phyloP scores from a whole-genome alignment of 208 protist species.

The Leishmania braziliensis region DNA sequence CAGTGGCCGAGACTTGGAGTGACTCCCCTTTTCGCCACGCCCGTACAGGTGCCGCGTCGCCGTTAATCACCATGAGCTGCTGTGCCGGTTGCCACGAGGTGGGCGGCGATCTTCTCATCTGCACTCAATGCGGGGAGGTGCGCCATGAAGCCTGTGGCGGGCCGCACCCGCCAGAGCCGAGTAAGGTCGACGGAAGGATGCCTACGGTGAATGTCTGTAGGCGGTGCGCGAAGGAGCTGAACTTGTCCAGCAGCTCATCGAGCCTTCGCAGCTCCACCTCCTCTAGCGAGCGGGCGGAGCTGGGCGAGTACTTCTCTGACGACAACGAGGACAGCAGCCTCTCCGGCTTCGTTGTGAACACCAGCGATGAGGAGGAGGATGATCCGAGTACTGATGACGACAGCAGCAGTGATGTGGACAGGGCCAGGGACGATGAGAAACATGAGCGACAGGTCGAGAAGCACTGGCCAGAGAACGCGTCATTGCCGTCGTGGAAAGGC shows the following conservation, averaged over 20 bases:
- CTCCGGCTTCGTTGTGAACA: constrained; percentile 63
- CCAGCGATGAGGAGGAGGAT: constrained; percentile 53
- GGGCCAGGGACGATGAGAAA: not conserved
- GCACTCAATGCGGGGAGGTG: constrained; percentile 53
- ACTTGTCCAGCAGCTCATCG: constrained; percentile 37
- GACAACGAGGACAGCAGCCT: constrained; percentile 50
- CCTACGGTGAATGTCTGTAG: constrained; percentile 17
- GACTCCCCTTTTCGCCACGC: not conserved
- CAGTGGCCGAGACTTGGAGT: not conserved
- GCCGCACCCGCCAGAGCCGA: constrained; percentile 45
- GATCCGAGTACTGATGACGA: constrained; percentile 7
- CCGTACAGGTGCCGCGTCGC: not conserved
- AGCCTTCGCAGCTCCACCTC: constrained; percentile 70
- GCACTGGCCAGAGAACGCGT: not conserved
- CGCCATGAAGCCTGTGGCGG: constrained; percentile 83
- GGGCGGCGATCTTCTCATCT: constrained; percentile 65
- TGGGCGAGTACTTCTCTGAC: constrained; percentile 45
- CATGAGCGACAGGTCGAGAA: not conserved
- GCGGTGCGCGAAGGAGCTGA: constrained; percentile 26
- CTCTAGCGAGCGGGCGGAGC: constrained; percentile 58
- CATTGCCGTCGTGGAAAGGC: not conserved
- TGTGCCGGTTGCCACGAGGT: constrained; percentile 38
- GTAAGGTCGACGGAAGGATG: constrained; percentile 7
- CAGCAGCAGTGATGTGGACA: not conserved
- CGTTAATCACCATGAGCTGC: not conserved